Evolutionary conservation across 1,139 yeast genomes (phyloP), one percentile per base, ranked within the genome.

Genomic region (Geotrichum phurueaensis): DNA sequence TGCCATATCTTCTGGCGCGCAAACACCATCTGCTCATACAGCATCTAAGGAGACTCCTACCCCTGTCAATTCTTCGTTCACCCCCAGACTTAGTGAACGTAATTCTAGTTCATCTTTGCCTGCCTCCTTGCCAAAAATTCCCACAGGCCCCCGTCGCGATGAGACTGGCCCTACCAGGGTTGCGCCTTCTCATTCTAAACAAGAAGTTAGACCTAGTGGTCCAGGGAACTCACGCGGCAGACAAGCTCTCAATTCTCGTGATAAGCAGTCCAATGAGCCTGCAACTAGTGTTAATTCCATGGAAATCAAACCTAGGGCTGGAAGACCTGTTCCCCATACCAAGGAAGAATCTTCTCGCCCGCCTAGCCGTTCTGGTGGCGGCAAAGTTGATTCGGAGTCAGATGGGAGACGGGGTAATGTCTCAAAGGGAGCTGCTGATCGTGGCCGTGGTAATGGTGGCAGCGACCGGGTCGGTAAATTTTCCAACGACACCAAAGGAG

Each of bases 61-160:
- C 5, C n/a, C 47, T 29, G n/a, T 33, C 33, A 22, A n/a, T 25
- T 9, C 29, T 22, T 13, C 54, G 20, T 39, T 39, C n/a, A 39
- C 47, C 20, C 36, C 49, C 5, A 27, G 54, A 25, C 36, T 10
- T 3, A 50, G 31, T 18, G 58, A 55, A 10, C 58, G 58, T 15
- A 51, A 29, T 12, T 31, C 61, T 13, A 29, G 29, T 18, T 7
- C 48, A 7, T 54, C 57, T n/a, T 39, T 59, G 5, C 66, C 66
- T 10, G 67, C 66, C 5, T 64, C 68, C 1, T 51, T 66, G 10
- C 68, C 68, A 2, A 61, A 64, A 31, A 66, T 66, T 27, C 69
- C 69, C 10, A 65, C 67, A 12, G 65, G 66, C 15, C 64, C 67
- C 31, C 57, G 65, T 29, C 62, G 63, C 20, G 47, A 25, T 2